Conservation (phyloP, 768 basidiomycete genomes). For the Trichaptum fuscoviolaceum region DNA sequence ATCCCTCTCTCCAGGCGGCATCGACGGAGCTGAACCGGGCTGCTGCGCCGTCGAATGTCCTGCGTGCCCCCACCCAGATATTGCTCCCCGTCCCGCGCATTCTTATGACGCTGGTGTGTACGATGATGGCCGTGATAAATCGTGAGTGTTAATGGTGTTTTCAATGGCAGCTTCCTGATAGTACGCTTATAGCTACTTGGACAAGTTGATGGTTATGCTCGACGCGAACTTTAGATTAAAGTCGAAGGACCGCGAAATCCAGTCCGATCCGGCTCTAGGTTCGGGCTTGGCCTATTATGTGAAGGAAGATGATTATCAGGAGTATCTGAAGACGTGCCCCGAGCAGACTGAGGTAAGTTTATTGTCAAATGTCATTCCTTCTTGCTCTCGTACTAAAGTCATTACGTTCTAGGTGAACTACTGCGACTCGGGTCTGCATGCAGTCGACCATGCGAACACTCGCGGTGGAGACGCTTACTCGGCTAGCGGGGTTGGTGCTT, state of each 20-base stretch:
- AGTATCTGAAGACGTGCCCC: conserved; percentile 12
- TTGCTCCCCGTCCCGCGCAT: neutral
- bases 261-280: conserved; percentile 19
- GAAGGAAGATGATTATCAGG: conserved; percentile 17
- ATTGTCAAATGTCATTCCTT: neutral
- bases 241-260: neutral
- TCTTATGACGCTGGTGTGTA: neutral
- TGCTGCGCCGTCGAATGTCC: conserved; percentile 21
- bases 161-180: neutral
- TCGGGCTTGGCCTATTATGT: conserved; percentile 24
- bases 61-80: conserved; percentile 20
- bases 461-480: conserved; percentile 6
- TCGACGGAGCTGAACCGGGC: conserved; percentile 15
- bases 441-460: conserved; percentile 14
- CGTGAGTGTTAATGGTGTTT: neutral
- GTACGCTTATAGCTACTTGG: neutral
- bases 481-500: conserved; percentile 15
- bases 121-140: neutral
- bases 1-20: conserved; percentile 17
- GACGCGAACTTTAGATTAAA: conserved; percentile 28
- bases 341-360: conserved; percentile 19
- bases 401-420: neutral
- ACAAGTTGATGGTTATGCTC: conserved; percentile 14
- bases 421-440: conserved; percentile 10
- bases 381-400: neutral